Evolutionary conservation across 768 basidiomycete genomes (phyloP).

Genomic region (Pleurotus sapidus): DNA sequence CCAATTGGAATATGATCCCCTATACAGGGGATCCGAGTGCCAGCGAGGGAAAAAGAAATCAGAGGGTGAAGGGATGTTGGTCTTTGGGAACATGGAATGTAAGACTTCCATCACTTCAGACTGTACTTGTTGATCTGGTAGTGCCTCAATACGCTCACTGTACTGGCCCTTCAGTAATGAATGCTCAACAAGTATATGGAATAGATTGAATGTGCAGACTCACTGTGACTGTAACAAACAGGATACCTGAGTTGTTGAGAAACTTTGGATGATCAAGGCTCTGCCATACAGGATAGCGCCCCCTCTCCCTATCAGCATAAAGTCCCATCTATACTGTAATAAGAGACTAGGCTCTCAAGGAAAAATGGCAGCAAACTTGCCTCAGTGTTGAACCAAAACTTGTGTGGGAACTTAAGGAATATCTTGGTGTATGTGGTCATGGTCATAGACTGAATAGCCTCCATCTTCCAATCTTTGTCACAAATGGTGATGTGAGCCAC

Average conservation of each 20-base stretch:
- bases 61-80: conserved; percentile 50
- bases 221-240: conserved; percentile 51
- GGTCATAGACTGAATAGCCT: conserved; percentile 58
- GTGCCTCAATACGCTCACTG: conserved; percentile 53
- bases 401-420: conserved; percentile 58
- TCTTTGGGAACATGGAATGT: conserved; percentile 53
- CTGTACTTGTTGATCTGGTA: conserved; percentile 44
- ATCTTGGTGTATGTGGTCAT: conserved; percentile 74
- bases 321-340: conserved; percentile 40
- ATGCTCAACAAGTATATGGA: neutral
- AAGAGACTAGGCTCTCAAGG: neutral
- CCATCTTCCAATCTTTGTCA: conserved; percentile 43
- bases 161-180: conserved; percentile 49
- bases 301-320: conserved; percentile 56
- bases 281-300: conserved; percentile 68
- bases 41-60: conserved; percentile 58
- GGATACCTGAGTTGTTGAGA: conserved; percentile 56
- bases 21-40: conserved; percentile 48
- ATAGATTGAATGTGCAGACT: conserved; percentile 8
- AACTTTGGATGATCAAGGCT: conserved; percentile 55
- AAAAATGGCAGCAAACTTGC: conserved; percentile 14
- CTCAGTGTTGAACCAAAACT: conserved; percentile 52
- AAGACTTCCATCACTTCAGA: conserved; percentile 55
- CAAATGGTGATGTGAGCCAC: conserved; percentile 4
- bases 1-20: conserved; percentile 73